Evolutionary conservation across 2,329 filamentous ascomycete species (phyloP), one percentile per base, ranked within the genome.

Genomic region (Ascochyta clinopodiicola): DNA sequence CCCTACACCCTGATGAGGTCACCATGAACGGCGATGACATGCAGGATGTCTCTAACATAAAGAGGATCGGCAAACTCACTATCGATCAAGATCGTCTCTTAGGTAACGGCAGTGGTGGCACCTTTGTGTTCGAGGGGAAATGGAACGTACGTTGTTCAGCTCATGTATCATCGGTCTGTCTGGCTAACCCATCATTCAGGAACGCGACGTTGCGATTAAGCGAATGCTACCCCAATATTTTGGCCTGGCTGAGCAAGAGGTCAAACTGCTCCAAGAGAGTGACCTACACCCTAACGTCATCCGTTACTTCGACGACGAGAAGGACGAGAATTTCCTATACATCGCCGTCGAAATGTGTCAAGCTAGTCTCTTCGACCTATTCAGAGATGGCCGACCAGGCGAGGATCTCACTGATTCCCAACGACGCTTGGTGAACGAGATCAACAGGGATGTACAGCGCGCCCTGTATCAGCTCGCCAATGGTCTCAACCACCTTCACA

Each of bases 231-330:
- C 94, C 31, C 91, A 96, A 64, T 97, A 97, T 68, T 97, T 93
- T 72, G 94, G 96, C 62, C 91, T 99, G 64, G 95, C 95, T 0
- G 92, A 91, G 10, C 92, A 96, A 68, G 95, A 99, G 77, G 96
- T 96, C 1, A 89, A 89, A 57, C 81, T 98, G 47, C 79, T 99
- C 10, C 85, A 96, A 57, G 92, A 97, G 74, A 97, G 93, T 69
- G 95, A 99, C 65, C 91, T 97, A 67, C 95, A 99, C 69, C 88
- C 90, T 12, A 98, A 99, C 73, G 94, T 99, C 37, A 96, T 99
- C 62, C 91, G 94, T 35, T 99, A 99, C 72, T 97, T 92, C 70
- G 92, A 93, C 44, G 93, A 96, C 67, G 91, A 96, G 67, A 88
- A 90, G 66, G 91, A 92, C 10, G 86, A 90, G 32, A 90, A 91